Evolutionary conservation across 371 early-diverging fungal species (phyloP), one percentile per base, ranked within the genome.

Genomic region (Rhizomucor pusillus): DNA sequence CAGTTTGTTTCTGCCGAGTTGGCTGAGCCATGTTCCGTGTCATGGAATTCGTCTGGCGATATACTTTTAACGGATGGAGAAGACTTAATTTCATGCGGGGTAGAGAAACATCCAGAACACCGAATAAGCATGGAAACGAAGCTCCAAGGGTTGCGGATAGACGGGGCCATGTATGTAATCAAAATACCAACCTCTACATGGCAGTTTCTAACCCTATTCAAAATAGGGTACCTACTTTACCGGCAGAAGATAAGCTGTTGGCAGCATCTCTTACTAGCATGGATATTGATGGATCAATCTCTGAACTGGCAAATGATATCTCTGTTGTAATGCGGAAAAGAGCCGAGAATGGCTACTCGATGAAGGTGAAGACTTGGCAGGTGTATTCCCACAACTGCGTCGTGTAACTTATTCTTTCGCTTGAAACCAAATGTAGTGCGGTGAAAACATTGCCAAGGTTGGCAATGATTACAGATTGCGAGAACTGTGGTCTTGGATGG

Each of bases 401-500:
- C n/a, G n/a, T n/a, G n/a, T n/a, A n/a, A n/a, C n/a, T n/a, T n/a
- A n/a, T n/a, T n/a, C n/a, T n/a, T n/a, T n/a, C n/a, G n/a, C n/a
- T n/a, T n/a, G n/a, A n/a, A n/a, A n/a, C n/a, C n/a, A n/a, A n/a
- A n/a, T n/a, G n/a, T n/a, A 79, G 80, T 71, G 69, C 39, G 55
- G 50, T 43, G 69, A 67, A 39, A 80, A 82, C 51, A 54, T 62
- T 16, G 57, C 43, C 10, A 60, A 84, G 11, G 54, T 78, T 0
- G 49, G 50, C 25, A 49, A 68, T 33, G 80, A 82, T 46, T 48
- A 57, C 20, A 68, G 68, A 39, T 53, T 87, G 20, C 57, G 62
- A 33, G 83, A 85, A 23, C 66, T 91, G 47, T 92, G 93, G 93
- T 69, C 70, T 6, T 93, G 91, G 91, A 76, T 92, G 54, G 58